Base-by-base conservation (phyloP, 2,329 filamentous ascomycete genomes). In the Trichoderma koningiopsis region DNA sequence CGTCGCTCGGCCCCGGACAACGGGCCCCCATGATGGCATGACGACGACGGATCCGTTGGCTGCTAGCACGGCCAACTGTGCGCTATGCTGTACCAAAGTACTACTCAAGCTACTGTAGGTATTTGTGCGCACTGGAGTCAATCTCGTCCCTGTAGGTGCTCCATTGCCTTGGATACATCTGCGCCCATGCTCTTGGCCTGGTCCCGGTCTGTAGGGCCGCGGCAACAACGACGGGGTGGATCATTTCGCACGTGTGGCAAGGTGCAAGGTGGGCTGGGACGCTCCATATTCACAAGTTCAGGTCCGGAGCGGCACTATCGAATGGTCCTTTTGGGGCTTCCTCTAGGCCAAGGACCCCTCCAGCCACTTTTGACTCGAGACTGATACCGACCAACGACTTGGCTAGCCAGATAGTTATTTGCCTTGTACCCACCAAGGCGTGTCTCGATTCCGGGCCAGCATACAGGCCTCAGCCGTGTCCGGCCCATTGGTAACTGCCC, bases 401-500 rank as follows among this genome's bases (percentile, higher is more conserved):
- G 57, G 52, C 53, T 33, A 49, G 27, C 52, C 49, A 62, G n/a
- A 33, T 68, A 29, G 29, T 68, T 67, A 59, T 67, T 67, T 67
- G 64, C 64, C 55, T 66, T 67, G 64, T 67, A 67, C 49, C 64
- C 64, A 67, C 62, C 49, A 53, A 55, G 52, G 52, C 37, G 52
- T 57, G 66, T 62, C 47, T 52, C 29, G 40, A 56, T 59, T 60
- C 60, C 43, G 53, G 16, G 37, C 37, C 37, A 40, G 37, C 65
- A 55, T 69, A 47, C 61, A 69, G 61, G 68, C 47, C 29, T 61
- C 64, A 70, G 72, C 71, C 70, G 72, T 71, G 73, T 71, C 72
- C 72, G 68, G 70, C 52, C 59, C 70, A 57, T 64, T 70, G 70
- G 72, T 70, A 70, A 68, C 70, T 71, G 68, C 64, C 68, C 68